Percentiles rank a stretch among this genome's conserved stretches.
Evolutionary conservation across 164 flowering plant species (phyloP).

Genomic region (Berberis thunbergii): DNA sequence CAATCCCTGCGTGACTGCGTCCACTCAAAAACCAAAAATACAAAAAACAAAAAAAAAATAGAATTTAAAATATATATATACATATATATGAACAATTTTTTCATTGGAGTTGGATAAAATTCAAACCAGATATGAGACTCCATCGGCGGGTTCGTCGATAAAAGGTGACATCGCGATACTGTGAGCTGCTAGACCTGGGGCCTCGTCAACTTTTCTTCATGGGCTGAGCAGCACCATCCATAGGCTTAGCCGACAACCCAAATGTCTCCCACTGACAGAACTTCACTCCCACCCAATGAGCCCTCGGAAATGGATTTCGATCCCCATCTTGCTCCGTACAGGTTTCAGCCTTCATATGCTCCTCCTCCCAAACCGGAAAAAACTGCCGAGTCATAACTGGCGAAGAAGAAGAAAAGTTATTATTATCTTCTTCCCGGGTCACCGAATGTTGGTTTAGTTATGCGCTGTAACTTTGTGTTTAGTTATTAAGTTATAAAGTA

Average conservation of each 20-base stretch:
- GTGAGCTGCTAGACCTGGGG: conserved; percentile 88
- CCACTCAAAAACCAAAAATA: too few relatives aligned
- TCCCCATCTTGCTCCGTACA: conserved; percentile 3
- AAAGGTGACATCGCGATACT: conserved; percentile 73
- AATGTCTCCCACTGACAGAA: conserved; percentile 52
- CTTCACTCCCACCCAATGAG: conserved; percentile 88
- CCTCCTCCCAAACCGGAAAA: conserved; percentile 58
- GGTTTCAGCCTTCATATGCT: conserved; percentile 6
- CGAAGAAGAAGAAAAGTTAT: conserved; percentile 11
- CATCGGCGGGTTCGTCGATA: conserved; percentile 83
- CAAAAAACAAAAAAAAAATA: too few relatives aligned
- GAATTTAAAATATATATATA: neutral
- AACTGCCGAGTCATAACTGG: conserved; percentile 65
- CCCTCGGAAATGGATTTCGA: conserved; percentile 40
- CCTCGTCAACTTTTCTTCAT: conserved; percentile 91
- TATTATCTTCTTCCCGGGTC: neutral
- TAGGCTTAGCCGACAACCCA: conserved; percentile 6
- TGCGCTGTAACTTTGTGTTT: too few relatives aligned
- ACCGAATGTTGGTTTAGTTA: too few relatives aligned
- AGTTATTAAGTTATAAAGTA: too few relatives aligned
- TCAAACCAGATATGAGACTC: conserved; percentile 95
- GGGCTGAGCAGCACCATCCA: conserved; percentile 36
- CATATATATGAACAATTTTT: neutral
- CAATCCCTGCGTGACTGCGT: conserved; percentile 11
- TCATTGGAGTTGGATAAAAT: neutral